Evolutionary conservation across 1,139 yeast genomes (phyloP), one percentile per base, ranked within the genome.

Genomic region (Hemisphaericaspora xylofermentans): DNA sequence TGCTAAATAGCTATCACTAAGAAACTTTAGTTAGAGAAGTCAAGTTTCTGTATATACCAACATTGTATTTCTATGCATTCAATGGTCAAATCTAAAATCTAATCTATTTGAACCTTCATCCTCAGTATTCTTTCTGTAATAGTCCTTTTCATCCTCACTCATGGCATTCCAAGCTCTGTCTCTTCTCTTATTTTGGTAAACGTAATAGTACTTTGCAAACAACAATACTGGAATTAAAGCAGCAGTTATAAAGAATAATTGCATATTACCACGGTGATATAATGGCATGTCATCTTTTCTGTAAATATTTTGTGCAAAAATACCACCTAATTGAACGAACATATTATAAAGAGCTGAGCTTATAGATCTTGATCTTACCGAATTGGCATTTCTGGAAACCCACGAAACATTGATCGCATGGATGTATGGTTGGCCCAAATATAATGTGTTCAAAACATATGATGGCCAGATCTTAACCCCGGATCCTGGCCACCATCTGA

Each of bases 311-410:
- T 77, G 63, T 2, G 75, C 63, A 8, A 74, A 64, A 40, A 82
- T 75, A 34, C 64, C 58, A 1, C 82, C 82, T 1, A 76, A 57
- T 56, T 83, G 88, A 1, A 77, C 80, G 49, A 68, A 68, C 65
- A 82, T 80, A 53, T 82, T 84, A 56, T 80, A 80, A 28, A 82
- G 45, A 0, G 89, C 82, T 2, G 51, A 41, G 32, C 45, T 38
- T n/a, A 46, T 37, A 33, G 88, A 75, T 50, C 89, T 66, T 6
- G 78, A 66, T 35, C 80, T 62, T 18, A 83, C 81, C 22, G 82
- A 69, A 48, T 79, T 78, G 10, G 87, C 71, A 50, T 82, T 82
- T 39, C 77, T 61, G 1, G 86, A 79, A 39, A 76, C 72, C 82
- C 86, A 79, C 4, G 80, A 64, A 35, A 80, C 82, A 49, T 74